Conservation (phyloP, 192 early-diverging fungal genomes). For the Rhizoclosmatium globosum region DNA sequence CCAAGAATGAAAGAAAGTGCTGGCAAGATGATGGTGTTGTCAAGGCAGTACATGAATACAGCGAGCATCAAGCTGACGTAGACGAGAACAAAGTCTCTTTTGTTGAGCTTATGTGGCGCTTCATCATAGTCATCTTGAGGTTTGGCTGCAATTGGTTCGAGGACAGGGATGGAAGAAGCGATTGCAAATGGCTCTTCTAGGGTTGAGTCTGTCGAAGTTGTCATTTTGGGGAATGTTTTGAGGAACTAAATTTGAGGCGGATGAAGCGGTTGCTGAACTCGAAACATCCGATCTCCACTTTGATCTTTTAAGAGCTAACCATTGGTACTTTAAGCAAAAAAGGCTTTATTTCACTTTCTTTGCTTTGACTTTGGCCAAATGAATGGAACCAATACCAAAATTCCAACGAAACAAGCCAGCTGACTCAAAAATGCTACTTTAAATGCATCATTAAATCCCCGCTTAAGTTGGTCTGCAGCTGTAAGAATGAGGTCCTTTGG, state of each 20-base stretch:
- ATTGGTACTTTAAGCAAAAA: too few relatives aligned
- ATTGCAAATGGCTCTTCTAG: too few relatives aligned
- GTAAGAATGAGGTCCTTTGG: neutral
- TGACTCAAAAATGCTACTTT: constrained; percentile 6
- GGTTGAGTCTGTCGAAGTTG: too few relatives aligned
- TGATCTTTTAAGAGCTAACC: too few relatives aligned
- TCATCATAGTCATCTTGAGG: too few relatives aligned
- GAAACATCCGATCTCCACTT: neutral
- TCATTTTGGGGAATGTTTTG: too few relatives aligned
- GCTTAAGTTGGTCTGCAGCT: constrained; percentile 21
- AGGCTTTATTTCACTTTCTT: neutral
- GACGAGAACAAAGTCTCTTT: too few relatives aligned
- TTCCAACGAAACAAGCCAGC: constrained; percentile 46
- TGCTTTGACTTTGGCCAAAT: neutral
- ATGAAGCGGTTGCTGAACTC: neutral
- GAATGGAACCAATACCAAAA: constrained; percentile 27
- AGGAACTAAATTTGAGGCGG: neutral
- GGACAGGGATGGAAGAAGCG: too few relatives aligned
- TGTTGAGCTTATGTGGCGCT: too few relatives aligned
- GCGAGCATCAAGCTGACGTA: too few relatives aligned
- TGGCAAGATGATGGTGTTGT: constrained; percentile 39
- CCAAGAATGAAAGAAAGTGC: neutral
- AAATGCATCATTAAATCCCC: constrained; percentile 34
- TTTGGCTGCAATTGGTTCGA: too few relatives aligned
- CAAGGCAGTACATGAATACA: constrained; percentile 51